These are phyloP conservation scores for Xylaria sp. DNA, from an alignment of 2,329 filamentous ascomycete species.

Conservation along the genomic window DNA sequence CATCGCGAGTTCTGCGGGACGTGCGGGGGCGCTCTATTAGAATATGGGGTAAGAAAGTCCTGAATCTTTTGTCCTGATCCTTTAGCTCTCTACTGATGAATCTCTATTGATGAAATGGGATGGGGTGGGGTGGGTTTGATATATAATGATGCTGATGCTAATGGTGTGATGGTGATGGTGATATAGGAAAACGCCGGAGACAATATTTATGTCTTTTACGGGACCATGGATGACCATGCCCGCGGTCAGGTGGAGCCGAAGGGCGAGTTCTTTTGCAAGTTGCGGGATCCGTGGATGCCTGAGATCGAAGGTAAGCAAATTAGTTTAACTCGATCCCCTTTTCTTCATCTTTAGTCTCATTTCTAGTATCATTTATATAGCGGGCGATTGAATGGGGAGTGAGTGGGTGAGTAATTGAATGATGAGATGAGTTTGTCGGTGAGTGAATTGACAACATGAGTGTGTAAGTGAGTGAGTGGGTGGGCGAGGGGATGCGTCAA, in stretches of 20 bases:
- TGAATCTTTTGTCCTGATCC: too few species aligned
- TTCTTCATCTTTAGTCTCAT: neutral
- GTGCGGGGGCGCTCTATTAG: conserved; percentile 63
- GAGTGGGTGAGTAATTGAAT: too few species aligned
- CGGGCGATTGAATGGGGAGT: too few species aligned
- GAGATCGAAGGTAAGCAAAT: conserved; percentile 40
- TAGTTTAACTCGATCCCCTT: too few species aligned
- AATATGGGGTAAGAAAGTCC: conserved; percentile 58
- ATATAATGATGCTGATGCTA: neutral
- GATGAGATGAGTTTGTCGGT: too few species aligned
- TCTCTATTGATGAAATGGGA: too few species aligned
- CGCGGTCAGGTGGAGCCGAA: conserved; percentile 47
- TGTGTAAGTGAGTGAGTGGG: neutral
- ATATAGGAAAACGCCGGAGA: conserved; percentile 45
- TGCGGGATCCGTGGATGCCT: conserved; percentile 48
- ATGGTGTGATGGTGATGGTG: neutral
- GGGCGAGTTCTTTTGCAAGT: conserved; percentile 49
- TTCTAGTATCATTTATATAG: neutral
- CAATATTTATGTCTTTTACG: conserved; percentile 48
- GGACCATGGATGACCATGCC: conserved; percentile 47
- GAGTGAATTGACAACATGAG: neutral
- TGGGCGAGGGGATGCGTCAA: neutral
- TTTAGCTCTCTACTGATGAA: too few species aligned
- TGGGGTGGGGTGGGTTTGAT: too few species aligned
- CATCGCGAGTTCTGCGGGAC: conserved; percentile 64